Evolutionary conservation across 202 grass and related monocot genomes (phyloP).

Genomic region (Elaeis oleifera): DNA sequence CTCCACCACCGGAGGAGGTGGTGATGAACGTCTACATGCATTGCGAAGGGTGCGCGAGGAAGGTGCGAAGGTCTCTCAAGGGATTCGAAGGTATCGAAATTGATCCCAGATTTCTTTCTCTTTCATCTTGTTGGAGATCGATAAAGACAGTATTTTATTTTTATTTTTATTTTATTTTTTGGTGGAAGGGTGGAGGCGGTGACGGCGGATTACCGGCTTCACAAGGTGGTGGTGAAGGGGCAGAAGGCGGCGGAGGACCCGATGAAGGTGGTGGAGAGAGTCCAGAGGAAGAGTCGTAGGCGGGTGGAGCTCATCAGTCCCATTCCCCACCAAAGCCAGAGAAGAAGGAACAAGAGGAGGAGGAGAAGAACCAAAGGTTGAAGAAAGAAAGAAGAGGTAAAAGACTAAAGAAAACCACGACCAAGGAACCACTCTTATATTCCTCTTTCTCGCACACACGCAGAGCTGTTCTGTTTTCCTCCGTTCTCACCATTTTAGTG

Average conservation of each 20-base stretch:
- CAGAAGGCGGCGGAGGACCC: conserved; percentile 14
- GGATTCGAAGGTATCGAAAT: conserved; percentile 5
- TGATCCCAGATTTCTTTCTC: too few relatives aligned
- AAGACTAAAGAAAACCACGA: neutral
- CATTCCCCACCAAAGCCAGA: neutral
- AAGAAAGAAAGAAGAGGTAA: conserved; percentile 4
- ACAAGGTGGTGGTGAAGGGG: conserved; percentile 19
- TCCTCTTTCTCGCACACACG: too few relatives aligned
- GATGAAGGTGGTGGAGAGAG: conserved; percentile 21
- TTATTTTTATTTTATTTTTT: neutral
- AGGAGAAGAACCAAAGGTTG: conserved; percentile 6
- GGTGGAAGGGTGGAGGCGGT: conserved; percentile 4
- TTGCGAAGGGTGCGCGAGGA: conserved; percentile 7
- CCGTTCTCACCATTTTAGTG: neutral
- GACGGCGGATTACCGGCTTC: neutral
- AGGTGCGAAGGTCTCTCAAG: neutral
- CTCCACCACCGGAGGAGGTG: conserved; percentile 10
- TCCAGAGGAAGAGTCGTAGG: conserved; percentile 15
- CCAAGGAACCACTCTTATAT: neutral
- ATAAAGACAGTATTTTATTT: neutral
- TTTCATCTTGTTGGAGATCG: neutral
- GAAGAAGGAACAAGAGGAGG: neutral
- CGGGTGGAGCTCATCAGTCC: conserved; percentile 8
- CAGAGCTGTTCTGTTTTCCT: neutral
- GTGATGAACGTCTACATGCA: conserved; percentile 18